Percentiles rank a stretch among this genome's conserved stretches.
Conservation (phyloP, 176 grass and related monocot species). For the Carex cristatella region DNA sequence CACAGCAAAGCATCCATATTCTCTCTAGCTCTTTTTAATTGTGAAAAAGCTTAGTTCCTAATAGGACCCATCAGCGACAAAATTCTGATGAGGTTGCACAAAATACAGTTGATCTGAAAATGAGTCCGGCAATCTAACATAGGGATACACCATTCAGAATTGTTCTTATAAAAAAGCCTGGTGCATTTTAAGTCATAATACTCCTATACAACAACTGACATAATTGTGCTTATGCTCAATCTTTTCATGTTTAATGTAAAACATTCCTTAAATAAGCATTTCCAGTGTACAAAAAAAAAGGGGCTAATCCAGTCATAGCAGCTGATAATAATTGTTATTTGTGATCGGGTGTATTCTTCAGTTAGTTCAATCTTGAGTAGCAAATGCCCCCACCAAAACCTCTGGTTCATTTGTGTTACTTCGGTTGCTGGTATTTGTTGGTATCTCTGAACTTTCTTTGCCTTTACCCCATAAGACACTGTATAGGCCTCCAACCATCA, state of each 20-base stretch:
- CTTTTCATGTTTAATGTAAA: not conserved
- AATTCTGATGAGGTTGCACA: no score
- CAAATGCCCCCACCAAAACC: not conserved
- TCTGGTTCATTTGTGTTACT: not conserved
- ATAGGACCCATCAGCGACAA: no score
- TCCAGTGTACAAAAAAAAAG: not conserved
- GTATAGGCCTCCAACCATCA: constrained; percentile 24
- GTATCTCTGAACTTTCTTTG: constrained; percentile 7
- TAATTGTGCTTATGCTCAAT: not conserved
- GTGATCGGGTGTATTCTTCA: not conserved
- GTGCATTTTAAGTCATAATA: not conserved
- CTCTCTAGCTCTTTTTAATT: not conserved
- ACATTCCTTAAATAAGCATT: not conserved
- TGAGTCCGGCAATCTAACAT: not conserved
- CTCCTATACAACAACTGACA: not conserved
- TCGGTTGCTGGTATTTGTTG: not conserved
- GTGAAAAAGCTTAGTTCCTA: no score
- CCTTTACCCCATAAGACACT: constrained; percentile 16
- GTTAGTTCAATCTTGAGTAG: not conserved
- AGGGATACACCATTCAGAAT: not conserved
- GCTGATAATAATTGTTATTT: not conserved
- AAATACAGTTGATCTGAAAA: not conserved
- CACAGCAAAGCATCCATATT: no score
- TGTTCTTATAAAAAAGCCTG: not conserved
- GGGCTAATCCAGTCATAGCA: not conserved